Conservation (phyloP, 176 grass and related monocot genomes). For the Melocanna baccifera region DNA sequence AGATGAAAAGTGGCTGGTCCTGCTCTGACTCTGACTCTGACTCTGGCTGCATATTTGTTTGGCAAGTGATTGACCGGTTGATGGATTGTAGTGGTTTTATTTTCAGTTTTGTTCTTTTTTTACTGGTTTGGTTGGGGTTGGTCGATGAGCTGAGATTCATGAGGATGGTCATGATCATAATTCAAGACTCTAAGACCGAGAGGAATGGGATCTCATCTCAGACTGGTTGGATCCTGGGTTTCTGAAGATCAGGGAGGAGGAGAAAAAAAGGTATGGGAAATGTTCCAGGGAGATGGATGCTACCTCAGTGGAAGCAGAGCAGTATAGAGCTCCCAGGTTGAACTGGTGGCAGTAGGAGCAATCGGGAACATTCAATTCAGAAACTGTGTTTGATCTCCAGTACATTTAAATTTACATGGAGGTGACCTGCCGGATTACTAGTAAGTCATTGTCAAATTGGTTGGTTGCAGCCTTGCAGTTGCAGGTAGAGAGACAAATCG, state of each 20-base stretch:
- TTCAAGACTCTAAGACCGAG: conserved; percentile 1
- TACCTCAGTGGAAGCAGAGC: conserved; percentile 15
- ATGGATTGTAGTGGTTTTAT: neutral
- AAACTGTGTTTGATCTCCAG: neutral
- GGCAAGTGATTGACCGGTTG: conserved; percentile 27
- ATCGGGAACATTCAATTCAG: conserved; percentile 2
- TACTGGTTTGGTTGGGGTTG: neutral
- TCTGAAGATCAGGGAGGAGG: neutral
- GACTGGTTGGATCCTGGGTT: conserved; percentile 21
- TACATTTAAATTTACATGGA: neutral
- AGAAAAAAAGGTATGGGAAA: neutral
- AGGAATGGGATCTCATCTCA: conserved; percentile 18
- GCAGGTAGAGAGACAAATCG: neutral
- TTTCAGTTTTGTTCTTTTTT: neutral
- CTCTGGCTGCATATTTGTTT: neutral
- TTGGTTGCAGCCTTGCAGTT: neutral
- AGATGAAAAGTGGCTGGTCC: neutral
- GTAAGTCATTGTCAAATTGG: neutral
- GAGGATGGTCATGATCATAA: conserved; percentile 15
- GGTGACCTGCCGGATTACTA: neutral
- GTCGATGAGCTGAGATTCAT: neutral
- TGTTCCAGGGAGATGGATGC: neutral
- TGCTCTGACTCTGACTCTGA: neutral
- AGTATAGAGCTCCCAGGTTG: neutral
- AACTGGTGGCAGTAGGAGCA: neutral